Evolutionary conservation across 768 basidiomycete genomes (phyloP).

Genomic region (Cystoderma amianthinum): DNA sequence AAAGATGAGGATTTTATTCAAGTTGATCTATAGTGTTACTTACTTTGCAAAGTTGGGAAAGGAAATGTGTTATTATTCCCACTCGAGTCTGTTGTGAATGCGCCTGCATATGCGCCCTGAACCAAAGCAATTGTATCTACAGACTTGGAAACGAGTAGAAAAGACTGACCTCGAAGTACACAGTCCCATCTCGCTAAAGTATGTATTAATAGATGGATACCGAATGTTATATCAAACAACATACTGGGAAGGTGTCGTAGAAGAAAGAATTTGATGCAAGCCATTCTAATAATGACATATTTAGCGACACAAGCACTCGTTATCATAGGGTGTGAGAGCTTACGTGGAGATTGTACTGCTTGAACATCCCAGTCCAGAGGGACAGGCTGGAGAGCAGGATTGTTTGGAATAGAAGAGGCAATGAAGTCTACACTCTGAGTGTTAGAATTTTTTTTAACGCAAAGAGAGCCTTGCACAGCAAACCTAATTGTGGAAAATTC

Average conservation of each 20-base stretch:
- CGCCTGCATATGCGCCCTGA: constrained; percentile 54
- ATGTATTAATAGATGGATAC: too few species aligned
- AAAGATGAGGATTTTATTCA: not conserved
- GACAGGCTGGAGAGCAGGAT: constrained; percentile 34
- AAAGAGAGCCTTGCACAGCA: not conserved
- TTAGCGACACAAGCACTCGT: constrained; percentile 1
- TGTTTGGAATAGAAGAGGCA: constrained; percentile 32
- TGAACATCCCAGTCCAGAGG: constrained; percentile 46
- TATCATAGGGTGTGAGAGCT: too few species aligned
- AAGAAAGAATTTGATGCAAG: constrained; percentile 27
- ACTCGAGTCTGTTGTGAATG: constrained; percentile 39
- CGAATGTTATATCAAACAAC: too few species aligned
- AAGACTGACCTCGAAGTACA: too few species aligned
- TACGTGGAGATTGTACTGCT: constrained; percentile 45
- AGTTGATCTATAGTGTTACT: constrained; percentile 6
- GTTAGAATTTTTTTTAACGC: too few species aligned
- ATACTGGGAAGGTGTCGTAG: constrained; percentile 21
- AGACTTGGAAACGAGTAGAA: too few species aligned
- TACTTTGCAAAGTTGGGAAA: constrained; percentile 48
- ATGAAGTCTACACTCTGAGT: constrained; percentile 34
- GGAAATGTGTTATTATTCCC: constrained; percentile 32
- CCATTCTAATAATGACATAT: constrained; percentile 15
- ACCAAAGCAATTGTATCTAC: too few species aligned
- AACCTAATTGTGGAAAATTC: constrained; percentile 41
- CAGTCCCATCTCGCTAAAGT: constrained; percentile 49